A percentile compares a stretch with the other conserved stretches of the same genome.
Evolutionary conservation across 306 rosid genomes (phyloP).

Genomic region (Sicyos edulis): DNA sequence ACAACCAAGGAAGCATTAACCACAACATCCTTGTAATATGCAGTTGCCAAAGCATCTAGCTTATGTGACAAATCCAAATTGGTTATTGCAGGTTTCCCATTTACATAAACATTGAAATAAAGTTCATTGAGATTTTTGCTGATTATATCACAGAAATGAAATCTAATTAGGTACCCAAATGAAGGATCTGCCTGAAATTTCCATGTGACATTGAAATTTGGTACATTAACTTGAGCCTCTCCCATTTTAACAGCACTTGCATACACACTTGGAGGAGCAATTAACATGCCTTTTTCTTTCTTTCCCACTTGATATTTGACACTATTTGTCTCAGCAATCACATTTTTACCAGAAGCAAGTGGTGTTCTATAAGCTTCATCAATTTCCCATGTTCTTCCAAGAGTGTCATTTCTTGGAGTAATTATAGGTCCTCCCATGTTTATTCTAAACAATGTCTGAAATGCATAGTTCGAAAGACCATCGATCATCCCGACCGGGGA

Average conservation of each 20-base stretch:
- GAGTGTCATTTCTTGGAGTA: slow-evolving; percentile 36
- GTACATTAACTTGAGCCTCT: slow-evolving; percentile 24
- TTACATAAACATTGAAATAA: slow-evolving; percentile 41
- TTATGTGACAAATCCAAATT: slow-evolving; percentile 41
- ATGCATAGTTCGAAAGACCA: slow-evolving; percentile 29
- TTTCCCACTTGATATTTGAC: slow-evolving; percentile 24
- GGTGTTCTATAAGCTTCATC: slow-evolving; percentile 27
- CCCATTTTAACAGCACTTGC: slow-evolving; percentile 37
- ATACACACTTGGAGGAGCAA: slow-evolving; percentile 38
- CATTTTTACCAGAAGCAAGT: slow-evolving; percentile 19
- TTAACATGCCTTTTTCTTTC: slow-evolving; percentile 21
- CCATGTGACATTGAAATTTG: slow-evolving; percentile 44
- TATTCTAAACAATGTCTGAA: slow-evolving; percentile 25
- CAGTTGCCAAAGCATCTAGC: slow-evolving; percentile 29
- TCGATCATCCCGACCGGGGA: slow-evolving; percentile 22
- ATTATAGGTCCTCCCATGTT: slow-evolving; percentile 44
- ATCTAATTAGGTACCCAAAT: slow-evolving; percentile 31
- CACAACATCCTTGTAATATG: slow-evolving; percentile 41
- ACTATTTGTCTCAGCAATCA: not conserved
- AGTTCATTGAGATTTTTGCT: slow-evolving; percentile 34
- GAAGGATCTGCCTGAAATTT: slow-evolving; percentile 28
- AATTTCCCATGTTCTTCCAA: slow-evolving; percentile 32
- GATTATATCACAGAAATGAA: slow-evolving; percentile 43
- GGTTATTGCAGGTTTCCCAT: slow-evolving; percentile 34
- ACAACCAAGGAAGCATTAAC: slow-evolving; percentile 36